These are phyloP conservation scores for Endocalyx cinctus DNA, from an alignment of 2,329 filamentous ascomycete genomes.

Conservation along the genomic window DNA sequence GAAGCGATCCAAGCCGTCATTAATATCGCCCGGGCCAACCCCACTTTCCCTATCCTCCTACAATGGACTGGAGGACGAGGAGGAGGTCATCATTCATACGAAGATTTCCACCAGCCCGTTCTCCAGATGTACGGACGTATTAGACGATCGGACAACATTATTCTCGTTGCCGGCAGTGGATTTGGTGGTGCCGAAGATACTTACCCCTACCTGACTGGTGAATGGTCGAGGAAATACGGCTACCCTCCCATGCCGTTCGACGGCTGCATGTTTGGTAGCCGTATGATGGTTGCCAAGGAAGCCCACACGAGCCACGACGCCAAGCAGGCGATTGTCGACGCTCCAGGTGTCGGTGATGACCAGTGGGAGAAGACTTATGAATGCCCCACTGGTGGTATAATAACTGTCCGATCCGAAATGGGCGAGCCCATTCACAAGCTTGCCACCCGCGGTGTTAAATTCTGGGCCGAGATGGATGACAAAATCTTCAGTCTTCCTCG, in stretches of 20 bases:
- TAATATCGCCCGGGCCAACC: conserved; percentile 92
- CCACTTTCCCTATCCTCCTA: conserved; percentile 83
- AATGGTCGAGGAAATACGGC: conserved; percentile 81
- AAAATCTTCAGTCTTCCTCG: conserved; percentile 97
- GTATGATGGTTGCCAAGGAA: conserved; percentile 94
- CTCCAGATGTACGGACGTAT: conserved; percentile 89
- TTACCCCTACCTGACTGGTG: conserved; percentile 85
- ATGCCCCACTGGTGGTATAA: conserved; percentile 83
- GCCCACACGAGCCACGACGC: conserved; percentile 81
- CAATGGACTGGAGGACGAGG: conserved; percentile 95
- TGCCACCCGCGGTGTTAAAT: conserved; percentile 88
- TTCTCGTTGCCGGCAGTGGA: conserved; percentile 84
- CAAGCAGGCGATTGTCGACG: conserved; percentile 86
- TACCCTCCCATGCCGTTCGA: conserved; percentile 94
- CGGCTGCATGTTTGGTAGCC: conserved; percentile 83
- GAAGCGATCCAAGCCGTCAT: conserved; percentile 86
- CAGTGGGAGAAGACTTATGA: conserved; percentile 95
- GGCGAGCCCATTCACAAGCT: conserved; percentile 99
- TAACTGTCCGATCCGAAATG: conserved; percentile 98
- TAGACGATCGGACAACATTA: conserved; percentile 78
- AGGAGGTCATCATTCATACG: conserved; percentile 90
- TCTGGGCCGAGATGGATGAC: conserved; percentile 99
- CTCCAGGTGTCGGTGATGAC: conserved; percentile 72
- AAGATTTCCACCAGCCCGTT: conserved; percentile 92
- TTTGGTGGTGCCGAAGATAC: conserved; percentile 89